Evolutionary conservation across 352 stramenopile genomes (phyloP).

Genomic region (Phytophthora litchii): DNA sequence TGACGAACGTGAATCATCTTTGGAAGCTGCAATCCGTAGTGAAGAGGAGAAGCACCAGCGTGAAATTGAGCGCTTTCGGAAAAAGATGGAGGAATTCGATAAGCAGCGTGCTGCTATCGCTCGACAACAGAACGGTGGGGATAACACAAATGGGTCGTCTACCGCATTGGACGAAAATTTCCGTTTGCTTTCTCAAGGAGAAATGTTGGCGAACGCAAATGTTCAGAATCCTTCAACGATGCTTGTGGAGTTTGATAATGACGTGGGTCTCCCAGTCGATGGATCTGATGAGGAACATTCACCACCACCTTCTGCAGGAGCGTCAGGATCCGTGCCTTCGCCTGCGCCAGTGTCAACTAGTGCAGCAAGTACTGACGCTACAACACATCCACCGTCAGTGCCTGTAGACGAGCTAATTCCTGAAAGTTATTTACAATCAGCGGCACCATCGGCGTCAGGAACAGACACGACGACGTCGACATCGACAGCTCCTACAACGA

Average conservation of each 20-base stretch:
- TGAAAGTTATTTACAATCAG: slow-evolving; percentile 42
- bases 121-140: slow-evolving; percentile 52
- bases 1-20: slow-evolving; percentile 71
- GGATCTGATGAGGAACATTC: slow-evolving; percentile 29
- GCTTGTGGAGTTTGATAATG: slow-evolving; percentile 34
- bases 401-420: slow-evolving; percentile 36
- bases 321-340: neutral
- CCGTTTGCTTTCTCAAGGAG: slow-evolving; percentile 27
- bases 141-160: slow-evolving; percentile 38
- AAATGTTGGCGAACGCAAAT: slow-evolving; percentile 19
- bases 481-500: slow-evolving; percentile 19
- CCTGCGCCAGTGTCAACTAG: slow-evolving; percentile 5
- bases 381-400: slow-evolving; percentile 7
- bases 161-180: slow-evolving; percentile 37
- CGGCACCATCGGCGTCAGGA: slow-evolving; percentile 11
- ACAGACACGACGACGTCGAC: slow-evolving; percentile 17
- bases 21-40: slow-evolving; percentile 75
- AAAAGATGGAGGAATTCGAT: slow-evolving; percentile 87
- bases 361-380: slow-evolving; percentile 19
- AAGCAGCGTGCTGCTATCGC: slow-evolving; percentile 76
- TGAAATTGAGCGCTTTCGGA: slow-evolving; percentile 81
- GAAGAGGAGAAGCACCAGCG: slow-evolving; percentile 85
- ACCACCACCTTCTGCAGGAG: slow-evolving; percentile 9
- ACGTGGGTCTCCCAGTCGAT: slow-evolving; percentile 32
- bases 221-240: slow-evolving; percentile 19